Percentiles rank a stretch among this genome's conserved stretches.
phyloP scores from a whole-genome alignment of 2,329 filamentous ascomycete species.

The Claviceps arundinis region DNA sequence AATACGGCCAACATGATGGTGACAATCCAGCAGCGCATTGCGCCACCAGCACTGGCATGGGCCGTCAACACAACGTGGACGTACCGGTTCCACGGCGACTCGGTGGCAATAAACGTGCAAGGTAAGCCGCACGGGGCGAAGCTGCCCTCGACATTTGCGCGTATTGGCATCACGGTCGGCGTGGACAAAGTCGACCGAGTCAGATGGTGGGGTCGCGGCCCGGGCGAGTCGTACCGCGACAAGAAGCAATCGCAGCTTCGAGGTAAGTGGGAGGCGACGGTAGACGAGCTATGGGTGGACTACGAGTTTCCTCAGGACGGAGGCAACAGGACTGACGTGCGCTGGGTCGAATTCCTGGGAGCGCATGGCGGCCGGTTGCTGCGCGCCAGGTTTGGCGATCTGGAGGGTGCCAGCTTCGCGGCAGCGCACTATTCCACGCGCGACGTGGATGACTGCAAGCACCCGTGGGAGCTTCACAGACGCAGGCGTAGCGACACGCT shows the following conservation, averaged over 20 bases:
- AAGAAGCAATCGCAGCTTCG: conserved; percentile 47
- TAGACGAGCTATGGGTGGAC: conserved; percentile 41
- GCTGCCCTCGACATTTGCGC: conserved; percentile 43
- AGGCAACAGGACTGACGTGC: conserved; percentile 50
- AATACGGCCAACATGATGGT: conserved; percentile 23
- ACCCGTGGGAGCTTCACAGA: conserved; percentile 47
- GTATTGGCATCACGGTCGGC: conserved; percentile 45
- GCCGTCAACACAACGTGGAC: conserved; percentile 34
- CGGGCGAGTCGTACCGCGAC: conserved; percentile 53
- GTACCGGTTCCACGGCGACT: conserved; percentile 39
- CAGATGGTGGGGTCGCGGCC: conserved; percentile 56
- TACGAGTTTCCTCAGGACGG: conserved; percentile 59
- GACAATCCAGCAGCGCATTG: conserved; percentile 38
- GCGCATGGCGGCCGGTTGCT: conserved; percentile 21
- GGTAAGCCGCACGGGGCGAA: conserved; percentile 33
- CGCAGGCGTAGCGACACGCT: conserved; percentile 36
- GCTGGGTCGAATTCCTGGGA: conserved; percentile 39
- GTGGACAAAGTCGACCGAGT: conserved; percentile 25
- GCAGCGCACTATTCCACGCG: conserved; percentile 39
- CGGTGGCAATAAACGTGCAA: conserved; percentile 35
- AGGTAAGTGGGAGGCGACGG: conserved; percentile 33
- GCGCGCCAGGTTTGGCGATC: conserved; percentile 31
- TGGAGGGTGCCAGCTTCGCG: conserved; percentile 40
- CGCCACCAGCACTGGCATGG: conserved; percentile 53
- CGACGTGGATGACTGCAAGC: conserved; percentile 39